Evolutionary conservation across 345 rosid genomes (phyloP).

Genomic region (Arabidopsis suecica): DNA sequence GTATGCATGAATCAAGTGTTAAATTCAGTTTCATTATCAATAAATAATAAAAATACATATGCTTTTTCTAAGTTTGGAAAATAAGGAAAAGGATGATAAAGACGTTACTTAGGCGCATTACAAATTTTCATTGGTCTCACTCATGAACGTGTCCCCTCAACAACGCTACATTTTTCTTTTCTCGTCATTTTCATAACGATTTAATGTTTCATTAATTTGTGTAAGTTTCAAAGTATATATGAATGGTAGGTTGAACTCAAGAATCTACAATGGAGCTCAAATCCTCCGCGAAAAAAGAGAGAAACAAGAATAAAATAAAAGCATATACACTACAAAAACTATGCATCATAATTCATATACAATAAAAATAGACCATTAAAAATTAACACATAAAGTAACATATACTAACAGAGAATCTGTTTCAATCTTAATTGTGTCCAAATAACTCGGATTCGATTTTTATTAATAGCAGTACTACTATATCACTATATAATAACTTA

Average conservation of each 20-base stretch:
- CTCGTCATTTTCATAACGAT: slow-evolving; percentile 4
- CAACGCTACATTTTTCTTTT: not conserved
- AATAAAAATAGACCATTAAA: not conserved
- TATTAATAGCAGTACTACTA: no score
- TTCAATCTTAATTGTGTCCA: no score
- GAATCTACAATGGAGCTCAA: not conserved
- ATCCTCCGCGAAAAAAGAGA: not conserved
- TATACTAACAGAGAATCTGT: no score
- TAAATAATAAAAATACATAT: not conserved
- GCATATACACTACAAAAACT: no score
- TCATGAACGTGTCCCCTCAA: slow-evolving; percentile 10
- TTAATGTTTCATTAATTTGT: not conserved
- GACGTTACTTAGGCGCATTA: not conserved
- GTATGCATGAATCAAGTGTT: slow-evolving; percentile 1
- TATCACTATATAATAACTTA: no score
- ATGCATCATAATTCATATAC: not conserved
- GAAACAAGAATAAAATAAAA: not conserved
- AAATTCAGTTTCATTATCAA: not conserved
- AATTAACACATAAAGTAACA: not conserved
- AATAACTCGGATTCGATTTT: no score
- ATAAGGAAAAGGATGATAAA: not conserved
- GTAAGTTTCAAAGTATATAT: not conserved
- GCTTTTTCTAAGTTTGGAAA: not conserved
- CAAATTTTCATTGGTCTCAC: slow-evolving; percentile 7
- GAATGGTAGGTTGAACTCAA: slow-evolving; percentile 2